Base-by-base conservation (phyloP, 805 yeast genomes). In the Saccharomycopsis javanensis region DNA sequence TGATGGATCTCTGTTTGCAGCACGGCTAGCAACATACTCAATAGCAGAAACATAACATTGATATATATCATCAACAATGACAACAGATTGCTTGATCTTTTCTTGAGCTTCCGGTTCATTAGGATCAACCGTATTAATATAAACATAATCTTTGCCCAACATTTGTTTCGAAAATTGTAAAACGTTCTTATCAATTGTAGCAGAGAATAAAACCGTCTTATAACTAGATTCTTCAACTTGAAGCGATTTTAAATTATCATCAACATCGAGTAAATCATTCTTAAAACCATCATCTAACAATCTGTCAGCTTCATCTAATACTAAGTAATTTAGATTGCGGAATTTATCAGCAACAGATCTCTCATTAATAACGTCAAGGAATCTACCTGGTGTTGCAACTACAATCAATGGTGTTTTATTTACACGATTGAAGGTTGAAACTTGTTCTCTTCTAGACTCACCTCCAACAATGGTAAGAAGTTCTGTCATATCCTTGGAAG, bases 241-340 rank as follows among this genome's bases (percentile, higher is more conserved):
- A 16, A 74, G 66, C 4, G 65, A 66, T 51, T 72, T 76, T 61
- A 88, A 70, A 38, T 65, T 68, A 11, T 72, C 71, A 50, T 85
- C 79, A 57, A 90, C 83, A 27, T 74, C 72, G 57, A 78, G 75
- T 59, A 91, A 74, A 61, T 81, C 85, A 42, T 77, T 79, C 64
- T 79, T 82, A 69, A 92, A 91, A 16, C 96, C 95, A 60, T 81
- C 82, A 68, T 86, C 94, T 60, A 91, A 75, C 54, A 91, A 72
- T 64, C 94, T 80, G 71, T 91, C 97, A 38, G 97, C 97, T 73
- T 91, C 98, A 69, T 91, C 97, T 61, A 88, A 80, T 42, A 90
- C 84, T 60, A 87, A 76, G 64, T 83, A 80, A 59, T 77, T 78
- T 57, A 91, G 74, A 55, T 74, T 69, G 42, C 69, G 67, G 42